These are phyloP conservation scores for Leishmania martiniquensis DNA, from an alignment of 208 protist genomes.

Conservation along the genomic window DNA sequence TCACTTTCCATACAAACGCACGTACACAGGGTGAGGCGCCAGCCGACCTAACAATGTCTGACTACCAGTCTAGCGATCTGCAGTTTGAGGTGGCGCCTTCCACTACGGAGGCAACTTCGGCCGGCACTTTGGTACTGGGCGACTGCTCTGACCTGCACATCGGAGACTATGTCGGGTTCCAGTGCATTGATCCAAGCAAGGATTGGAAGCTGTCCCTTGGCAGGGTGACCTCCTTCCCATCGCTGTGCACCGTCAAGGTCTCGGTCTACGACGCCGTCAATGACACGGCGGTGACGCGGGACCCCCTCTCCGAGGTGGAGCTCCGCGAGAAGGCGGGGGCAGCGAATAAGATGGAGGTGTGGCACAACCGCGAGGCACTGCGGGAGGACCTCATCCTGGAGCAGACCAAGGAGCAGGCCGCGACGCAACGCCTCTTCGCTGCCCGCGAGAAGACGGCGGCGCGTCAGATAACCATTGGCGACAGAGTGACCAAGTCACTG, in stretches of 20 bases:
- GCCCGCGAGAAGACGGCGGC: slow-evolving; percentile 52
- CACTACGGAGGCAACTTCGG: background rate
- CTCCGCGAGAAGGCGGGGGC: slow-evolving; percentile 45
- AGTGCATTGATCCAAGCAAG: slow-evolving; percentile 50
- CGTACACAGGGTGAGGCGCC: background rate
- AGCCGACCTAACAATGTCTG: background rate
- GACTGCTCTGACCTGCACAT: slow-evolving; percentile 50
- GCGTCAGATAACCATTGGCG: slow-evolving; percentile 43
- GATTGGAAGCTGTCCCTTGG: slow-evolving; percentile 69
- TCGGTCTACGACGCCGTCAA: slow-evolving; percentile 62
- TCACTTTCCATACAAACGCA: background rate
- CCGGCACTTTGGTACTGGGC: slow-evolving; percentile 7
- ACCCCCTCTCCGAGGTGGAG: slow-evolving; percentile 48
- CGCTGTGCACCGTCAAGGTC: slow-evolving; percentile 57
- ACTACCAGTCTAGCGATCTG: background rate
- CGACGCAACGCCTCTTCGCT: slow-evolving; percentile 50
- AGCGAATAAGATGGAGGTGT: slow-evolving; percentile 42
- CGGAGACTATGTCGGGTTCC: slow-evolving; percentile 76
- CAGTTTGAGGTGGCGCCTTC: background rate
- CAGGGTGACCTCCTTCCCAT: slow-evolving; percentile 64
- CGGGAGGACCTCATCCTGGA: slow-evolving; percentile 46
- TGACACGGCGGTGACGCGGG: slow-evolving; percentile 26
- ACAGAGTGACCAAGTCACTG: slow-evolving; percentile 38
- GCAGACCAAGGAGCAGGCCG: slow-evolving; percentile 48
- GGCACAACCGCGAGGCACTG: slow-evolving; percentile 60